These are phyloP conservation scores for Acacia concinna DNA, from an alignment of 331 rosid species.

Conservation along the genomic window DNA sequence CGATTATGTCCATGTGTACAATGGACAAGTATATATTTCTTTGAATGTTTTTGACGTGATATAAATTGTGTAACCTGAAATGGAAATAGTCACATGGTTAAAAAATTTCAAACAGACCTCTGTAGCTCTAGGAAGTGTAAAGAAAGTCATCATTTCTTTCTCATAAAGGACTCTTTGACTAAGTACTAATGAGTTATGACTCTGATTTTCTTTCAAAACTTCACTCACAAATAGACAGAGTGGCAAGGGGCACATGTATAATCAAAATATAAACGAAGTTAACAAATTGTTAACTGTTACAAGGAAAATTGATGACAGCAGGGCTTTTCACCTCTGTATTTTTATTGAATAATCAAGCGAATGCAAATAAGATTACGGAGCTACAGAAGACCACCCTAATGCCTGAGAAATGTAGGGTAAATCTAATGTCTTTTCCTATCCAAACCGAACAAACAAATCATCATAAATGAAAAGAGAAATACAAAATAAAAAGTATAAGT, in stretches of 20 bases:
- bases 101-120: conserved; percentile 12
- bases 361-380: not conserved
- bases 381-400: not conserved
- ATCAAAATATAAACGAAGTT: conserved; percentile 6
- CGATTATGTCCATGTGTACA: conserved; percentile 99
- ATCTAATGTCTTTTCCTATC: not conserved
- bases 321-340: too few relatives aligned
- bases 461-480: not conserved
- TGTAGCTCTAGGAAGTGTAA: not conserved
- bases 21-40: conserved; percentile 86
- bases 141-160: not conserved
- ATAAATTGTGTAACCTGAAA: conserved; percentile 76
- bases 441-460: not conserved
- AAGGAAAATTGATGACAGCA: not conserved
- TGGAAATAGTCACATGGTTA: conserved; percentile 23
- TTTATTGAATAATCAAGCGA: too few relatives aligned
- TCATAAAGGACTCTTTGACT: not conserved
- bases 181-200: not conserved
- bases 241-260: not conserved
- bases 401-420: not conserved
- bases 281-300: conserved; percentile 3
- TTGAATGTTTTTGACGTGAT: conserved; percentile 76
- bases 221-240: not conserved
- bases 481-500: too few relatives aligned
- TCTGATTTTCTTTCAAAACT: not conserved